Percentiles rank a stretch among this genome's conserved stretches.
Evolutionary conservation across 805 yeast species (phyloP).

Genomic region (Candida schatavii): DNA sequence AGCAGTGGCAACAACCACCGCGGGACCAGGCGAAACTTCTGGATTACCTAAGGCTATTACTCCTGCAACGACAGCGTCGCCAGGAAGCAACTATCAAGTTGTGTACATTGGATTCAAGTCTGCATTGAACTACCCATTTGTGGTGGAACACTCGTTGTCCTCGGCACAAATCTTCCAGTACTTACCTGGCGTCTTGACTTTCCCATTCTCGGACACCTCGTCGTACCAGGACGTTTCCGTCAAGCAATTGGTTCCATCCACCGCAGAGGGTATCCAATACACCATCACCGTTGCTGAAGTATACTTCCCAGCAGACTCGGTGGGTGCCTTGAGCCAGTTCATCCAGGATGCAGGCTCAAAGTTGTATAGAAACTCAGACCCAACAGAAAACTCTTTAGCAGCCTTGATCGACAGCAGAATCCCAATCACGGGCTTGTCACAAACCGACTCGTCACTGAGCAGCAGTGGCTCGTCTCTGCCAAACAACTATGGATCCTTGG

Average conservation of each 20-base stretch:
- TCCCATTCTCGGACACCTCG: constrained; percentile 49
- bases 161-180: constrained; percentile 85
- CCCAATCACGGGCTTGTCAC: constrained; percentile 49
- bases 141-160: constrained; percentile 66
- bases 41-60: constrained; percentile 77
- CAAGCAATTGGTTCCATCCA: constrained; percentile 70
- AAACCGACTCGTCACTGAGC: constrained; percentile 12
- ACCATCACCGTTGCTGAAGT: constrained; percentile 87
- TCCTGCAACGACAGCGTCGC: constrained; percentile 53
- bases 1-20: constrained; percentile 31
- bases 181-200: constrained; percentile 69
- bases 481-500: constrained; percentile 37
- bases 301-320: constrained; percentile 63
- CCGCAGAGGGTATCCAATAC: constrained; percentile 50
- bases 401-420: constrained; percentile 68
- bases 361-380: constrained; percentile 58
- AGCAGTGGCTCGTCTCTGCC: constrained; percentile 11
- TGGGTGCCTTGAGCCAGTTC: constrained; percentile 47
- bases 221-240: constrained; percentile 51
- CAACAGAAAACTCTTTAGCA: constrained; percentile 57
- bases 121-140: constrained; percentile 80
- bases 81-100: constrained; percentile 46
- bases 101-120: constrained; percentile 77
- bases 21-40: constrained; percentile 33
- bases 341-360: constrained; percentile 52